Percentiles rank a stretch among this genome's conserved stretches.
phyloP scores from a whole-genome alignment of 257 asterid species.

The Fraxinus cuspidata region DNA sequence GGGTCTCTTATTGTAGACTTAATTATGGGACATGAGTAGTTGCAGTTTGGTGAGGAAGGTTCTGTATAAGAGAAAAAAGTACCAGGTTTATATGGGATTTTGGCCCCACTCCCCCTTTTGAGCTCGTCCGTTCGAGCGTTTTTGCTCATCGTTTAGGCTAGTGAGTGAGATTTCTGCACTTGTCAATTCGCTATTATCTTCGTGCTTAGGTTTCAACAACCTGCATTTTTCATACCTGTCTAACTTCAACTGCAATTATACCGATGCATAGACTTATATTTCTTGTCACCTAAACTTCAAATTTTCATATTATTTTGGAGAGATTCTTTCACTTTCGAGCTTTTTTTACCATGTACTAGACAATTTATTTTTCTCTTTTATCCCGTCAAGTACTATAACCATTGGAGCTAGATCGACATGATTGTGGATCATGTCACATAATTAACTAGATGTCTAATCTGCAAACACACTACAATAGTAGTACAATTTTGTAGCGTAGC shows the following conservation, averaged over 20 bases:
- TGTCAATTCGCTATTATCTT: slow-evolving; percentile 25
- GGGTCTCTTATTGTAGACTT: slow-evolving; percentile 23
- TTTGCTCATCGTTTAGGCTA: too few relatives aligned
- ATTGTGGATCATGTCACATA: not conserved
- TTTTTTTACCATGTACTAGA: not conserved
- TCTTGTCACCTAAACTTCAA: not conserved
- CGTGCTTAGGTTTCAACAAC: slow-evolving; percentile 41
- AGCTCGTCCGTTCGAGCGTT: too few relatives aligned
- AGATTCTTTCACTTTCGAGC: not conserved
- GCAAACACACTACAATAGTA: not conserved
- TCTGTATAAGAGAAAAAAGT: slow-evolving; percentile 12
- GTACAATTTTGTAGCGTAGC: not conserved
- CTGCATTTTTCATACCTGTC: slow-evolving; percentile 40
- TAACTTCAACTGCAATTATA: slow-evolving; percentile 51
- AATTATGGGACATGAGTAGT: slow-evolving; percentile 60
- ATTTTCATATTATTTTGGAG: not conserved
- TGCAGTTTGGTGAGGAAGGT: slow-evolving; percentile 62
- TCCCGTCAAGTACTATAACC: too few relatives aligned
- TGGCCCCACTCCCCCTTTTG: not conserved
- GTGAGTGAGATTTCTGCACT: slow-evolving; percentile 4
- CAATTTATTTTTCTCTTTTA: too few relatives aligned
- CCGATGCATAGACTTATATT: not conserved
- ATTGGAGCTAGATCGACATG: not conserved
- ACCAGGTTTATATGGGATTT: slow-evolving; percentile 7
- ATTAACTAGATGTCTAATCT: not conserved